phyloP scores from a whole-genome alignment of 345 rosid genomes.

The Corchorus capsularis region DNA sequence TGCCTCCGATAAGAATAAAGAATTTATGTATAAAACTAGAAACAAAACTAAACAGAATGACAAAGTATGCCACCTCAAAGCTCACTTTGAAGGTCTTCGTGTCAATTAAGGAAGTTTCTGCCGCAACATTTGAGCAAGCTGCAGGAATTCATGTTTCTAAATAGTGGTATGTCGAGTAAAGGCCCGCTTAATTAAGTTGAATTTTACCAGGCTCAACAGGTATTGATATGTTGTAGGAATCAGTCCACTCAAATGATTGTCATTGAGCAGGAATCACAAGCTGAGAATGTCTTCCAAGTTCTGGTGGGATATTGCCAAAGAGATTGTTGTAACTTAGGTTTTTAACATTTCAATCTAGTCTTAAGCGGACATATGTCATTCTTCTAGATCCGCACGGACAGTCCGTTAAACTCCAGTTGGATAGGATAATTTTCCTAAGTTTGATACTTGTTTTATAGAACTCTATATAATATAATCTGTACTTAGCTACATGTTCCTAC shows the following conservation, averaged over 20 bases:
- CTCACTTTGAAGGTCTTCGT: neutral
- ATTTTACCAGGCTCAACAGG: slow-evolving; percentile 68
- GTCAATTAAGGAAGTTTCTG: neutral
- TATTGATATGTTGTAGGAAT: slow-evolving; percentile 64
- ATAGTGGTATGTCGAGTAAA: slow-evolving; percentile 51
- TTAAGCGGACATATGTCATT: too few relatives aligned
- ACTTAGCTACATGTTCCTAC: too few relatives aligned
- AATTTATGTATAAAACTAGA: slow-evolving; percentile 2
- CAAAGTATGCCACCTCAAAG: neutral
- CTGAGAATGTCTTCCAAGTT: slow-evolving; percentile 72
- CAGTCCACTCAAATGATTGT: slow-evolving; percentile 73
- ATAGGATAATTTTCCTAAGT: too few relatives aligned
- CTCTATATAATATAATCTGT: too few relatives aligned
- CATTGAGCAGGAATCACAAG: slow-evolving; percentile 64
- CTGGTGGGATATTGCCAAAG: slow-evolving; percentile 60
- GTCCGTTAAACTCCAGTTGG: too few relatives aligned
- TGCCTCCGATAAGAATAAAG: slow-evolving; percentile 5
- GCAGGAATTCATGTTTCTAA: slow-evolving; percentile 53
- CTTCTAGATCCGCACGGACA: too few relatives aligned
- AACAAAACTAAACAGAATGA: neutral
- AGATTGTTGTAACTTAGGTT: slow-evolving; percentile 82
- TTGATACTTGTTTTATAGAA: too few relatives aligned
- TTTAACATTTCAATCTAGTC: too few relatives aligned
- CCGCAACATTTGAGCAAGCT: slow-evolving; percentile 29
- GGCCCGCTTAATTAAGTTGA: slow-evolving; percentile 82